Percentiles rank a stretch among this genome's conserved stretches.
phyloP scores from a whole-genome alignment of 208 protist genomes.

The Blechomonas ayalai region DNA sequence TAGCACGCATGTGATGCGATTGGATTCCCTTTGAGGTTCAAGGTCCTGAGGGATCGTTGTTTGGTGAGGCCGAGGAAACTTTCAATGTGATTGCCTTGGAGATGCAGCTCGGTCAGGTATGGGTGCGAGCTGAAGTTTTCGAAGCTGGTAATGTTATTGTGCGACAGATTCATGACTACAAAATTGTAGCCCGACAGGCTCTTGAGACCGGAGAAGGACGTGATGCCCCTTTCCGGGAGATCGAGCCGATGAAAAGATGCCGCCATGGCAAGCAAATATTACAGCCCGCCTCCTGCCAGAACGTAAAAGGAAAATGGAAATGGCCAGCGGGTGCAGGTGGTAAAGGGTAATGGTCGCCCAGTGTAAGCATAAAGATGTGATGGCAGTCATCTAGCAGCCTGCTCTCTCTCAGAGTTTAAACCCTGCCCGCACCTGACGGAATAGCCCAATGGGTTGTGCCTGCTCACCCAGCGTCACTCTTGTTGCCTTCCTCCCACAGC shows the following conservation, averaged over 20 bases:
- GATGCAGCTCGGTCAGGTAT: constrained; percentile 39
- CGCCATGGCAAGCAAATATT: too few species aligned
- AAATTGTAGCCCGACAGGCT: constrained; percentile 33
- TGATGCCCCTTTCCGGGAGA: constrained; percentile 27
- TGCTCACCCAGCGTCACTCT: too few species aligned
- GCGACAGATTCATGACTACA: constrained; percentile 46
- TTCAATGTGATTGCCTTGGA: constrained; percentile 47
- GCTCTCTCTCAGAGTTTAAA: too few species aligned
- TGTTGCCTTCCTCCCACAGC: too few species aligned
- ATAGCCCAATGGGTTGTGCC: too few species aligned
- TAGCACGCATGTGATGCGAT: constrained; percentile 63
- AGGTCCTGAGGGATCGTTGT: constrained; percentile 36
- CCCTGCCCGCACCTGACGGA: too few species aligned
- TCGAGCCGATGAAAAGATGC: constrained; percentile 39
- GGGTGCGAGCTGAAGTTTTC: constrained; percentile 73
- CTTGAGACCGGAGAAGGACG: constrained; percentile 36
- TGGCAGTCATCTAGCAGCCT: too few species aligned
- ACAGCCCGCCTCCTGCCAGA: constrained; percentile 1
- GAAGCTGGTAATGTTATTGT: constrained; percentile 48
- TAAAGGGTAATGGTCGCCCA: constrained; percentile 4
- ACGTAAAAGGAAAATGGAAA: constrained; percentile 7
- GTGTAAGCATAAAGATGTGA: constrained; percentile 2
- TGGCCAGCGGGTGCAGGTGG: background rate
- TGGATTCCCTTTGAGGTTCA: constrained; percentile 58
- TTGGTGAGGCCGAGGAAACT: constrained; percentile 61